These are phyloP conservation scores for Septoria linicola DNA, from an alignment of 2,329 filamentous ascomycete species.

Conservation along the genomic window DNA sequence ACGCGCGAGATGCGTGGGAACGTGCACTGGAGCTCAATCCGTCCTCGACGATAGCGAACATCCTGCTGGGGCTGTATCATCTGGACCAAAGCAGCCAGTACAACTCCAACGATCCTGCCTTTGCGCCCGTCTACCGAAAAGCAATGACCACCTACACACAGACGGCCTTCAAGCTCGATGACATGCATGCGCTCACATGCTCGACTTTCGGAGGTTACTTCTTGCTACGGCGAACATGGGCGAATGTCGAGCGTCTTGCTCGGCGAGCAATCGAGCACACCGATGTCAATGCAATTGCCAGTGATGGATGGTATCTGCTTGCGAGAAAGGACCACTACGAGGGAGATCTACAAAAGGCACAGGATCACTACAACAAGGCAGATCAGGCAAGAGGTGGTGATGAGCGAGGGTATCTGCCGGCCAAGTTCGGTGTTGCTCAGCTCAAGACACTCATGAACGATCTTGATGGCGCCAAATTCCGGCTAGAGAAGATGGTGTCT, in stretches of 20 bases:
- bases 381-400: slow-evolving; percentile 88
- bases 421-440: slow-evolving; percentile 92
- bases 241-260: slow-evolving; percentile 80
- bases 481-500: slow-evolving; percentile 82
- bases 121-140: slow-evolving; percentile 81
- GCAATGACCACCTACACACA: slow-evolving; percentile 94
- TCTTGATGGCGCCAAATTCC: slow-evolving; percentile 86
- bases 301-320: slow-evolving; percentile 95
- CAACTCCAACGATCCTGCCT: slow-evolving; percentile 78
- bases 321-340: slow-evolving; percentile 87
- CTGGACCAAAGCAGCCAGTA: slow-evolving; percentile 82
- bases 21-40: slow-evolving; percentile 77
- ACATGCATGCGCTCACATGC: slow-evolving; percentile 84
- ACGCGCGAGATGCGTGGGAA: slow-evolving; percentile 88
- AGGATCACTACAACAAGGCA: slow-evolving; percentile 82
- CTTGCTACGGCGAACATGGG: slow-evolving; percentile 74
- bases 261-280: slow-evolving; percentile 94
- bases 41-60: slow-evolving; percentile 84
- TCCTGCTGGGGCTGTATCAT: slow-evolving; percentile 85
- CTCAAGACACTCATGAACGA: slow-evolving; percentile 82
- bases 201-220: slow-evolving; percentile 90
- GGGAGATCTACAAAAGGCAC: slow-evolving; percentile 70
- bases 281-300: slow-evolving; percentile 93
- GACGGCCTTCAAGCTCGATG: slow-evolving; percentile 90
- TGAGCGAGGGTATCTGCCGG: slow-evolving; percentile 88